phyloP scores from a whole-genome alignment of 1,139 yeast species.

The Pichia cactophila region DNA sequence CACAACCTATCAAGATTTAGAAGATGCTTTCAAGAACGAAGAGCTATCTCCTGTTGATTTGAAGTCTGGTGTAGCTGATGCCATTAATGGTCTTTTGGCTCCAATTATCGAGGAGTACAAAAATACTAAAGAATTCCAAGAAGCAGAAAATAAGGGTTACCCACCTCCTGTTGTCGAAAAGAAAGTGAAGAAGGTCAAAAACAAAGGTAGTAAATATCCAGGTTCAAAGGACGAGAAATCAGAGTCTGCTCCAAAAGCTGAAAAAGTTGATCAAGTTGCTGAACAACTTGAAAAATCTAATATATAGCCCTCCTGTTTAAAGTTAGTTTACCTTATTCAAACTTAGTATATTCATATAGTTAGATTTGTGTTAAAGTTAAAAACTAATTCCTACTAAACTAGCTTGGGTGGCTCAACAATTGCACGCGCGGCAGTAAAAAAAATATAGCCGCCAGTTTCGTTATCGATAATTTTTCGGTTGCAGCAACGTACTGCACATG shows the following conservation, averaged over 20 bases:
- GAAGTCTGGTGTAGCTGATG: slow-evolving; percentile 84
- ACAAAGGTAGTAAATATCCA: slow-evolving; percentile 81
- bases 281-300: not conserved
- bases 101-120: slow-evolving; percentile 75
- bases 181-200: slow-evolving; percentile 62
- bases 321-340: no score
- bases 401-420: not conserved
- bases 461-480: not conserved
- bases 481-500: not conserved
- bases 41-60: slow-evolving; percentile 87
- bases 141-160: slow-evolving; percentile 71
- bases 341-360: no score
- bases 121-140: slow-evolving; percentile 61
- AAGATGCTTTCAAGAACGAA: slow-evolving; percentile 62
- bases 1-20: slow-evolving; percentile 59
- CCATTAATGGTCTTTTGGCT: slow-evolving; percentile 68
- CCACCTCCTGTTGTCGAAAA: slow-evolving; percentile 61
- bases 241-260: slow-evolving; percentile 15
- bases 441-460: not conserved
- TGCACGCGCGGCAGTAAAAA: not conserved
- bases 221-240: slow-evolving; percentile 35
- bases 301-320: not conserved
- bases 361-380: no score
- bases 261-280: slow-evolving; percentile 16
- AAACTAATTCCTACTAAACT: no score